Conservation (phyloP, 441 rosid genomes). For the Populus hybrid region DNA sequence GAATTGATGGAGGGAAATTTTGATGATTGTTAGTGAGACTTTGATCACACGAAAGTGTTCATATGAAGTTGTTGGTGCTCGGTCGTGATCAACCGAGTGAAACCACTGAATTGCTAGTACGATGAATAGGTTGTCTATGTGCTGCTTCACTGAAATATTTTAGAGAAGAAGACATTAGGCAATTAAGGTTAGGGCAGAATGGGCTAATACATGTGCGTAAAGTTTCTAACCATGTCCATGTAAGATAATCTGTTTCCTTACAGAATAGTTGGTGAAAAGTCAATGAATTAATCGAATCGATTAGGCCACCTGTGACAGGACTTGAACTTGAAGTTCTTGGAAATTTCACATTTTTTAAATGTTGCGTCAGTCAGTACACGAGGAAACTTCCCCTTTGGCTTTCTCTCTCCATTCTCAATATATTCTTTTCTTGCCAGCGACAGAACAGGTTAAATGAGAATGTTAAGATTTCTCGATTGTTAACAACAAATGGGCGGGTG, state of each 20-base stretch:
- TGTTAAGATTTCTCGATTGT: conserved; percentile 1
- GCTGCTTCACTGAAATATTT: no score
- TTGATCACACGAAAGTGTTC: background rate
- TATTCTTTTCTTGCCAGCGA: conserved; percentile 21
- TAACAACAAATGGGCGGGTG: conserved; percentile 29
- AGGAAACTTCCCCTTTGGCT: conserved; percentile 50
- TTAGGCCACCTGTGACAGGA: background rate
- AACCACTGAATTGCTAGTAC: no score
- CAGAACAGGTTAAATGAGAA: conserved; percentile 15
- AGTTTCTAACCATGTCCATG: background rate
- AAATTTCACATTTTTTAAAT: background rate
- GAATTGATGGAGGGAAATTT: background rate
- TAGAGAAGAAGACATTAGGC: background rate
- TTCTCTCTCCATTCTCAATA: conserved; percentile 20
- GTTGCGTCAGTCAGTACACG: background rate
- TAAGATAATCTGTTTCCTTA: background rate
- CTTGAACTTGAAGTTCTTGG: background rate
- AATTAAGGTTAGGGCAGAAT: background rate
- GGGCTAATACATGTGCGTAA: background rate
- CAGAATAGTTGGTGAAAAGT: background rate
- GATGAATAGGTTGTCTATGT: background rate
- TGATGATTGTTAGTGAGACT: background rate
- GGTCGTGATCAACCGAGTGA: background rate
- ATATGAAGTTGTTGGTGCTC: background rate
- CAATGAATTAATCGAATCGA: background rate